These are phyloP conservation scores for Moesziomyces sp. DNA, from an alignment of 1,284 basidiomycete genomes.

Conservation along the genomic window DNA sequence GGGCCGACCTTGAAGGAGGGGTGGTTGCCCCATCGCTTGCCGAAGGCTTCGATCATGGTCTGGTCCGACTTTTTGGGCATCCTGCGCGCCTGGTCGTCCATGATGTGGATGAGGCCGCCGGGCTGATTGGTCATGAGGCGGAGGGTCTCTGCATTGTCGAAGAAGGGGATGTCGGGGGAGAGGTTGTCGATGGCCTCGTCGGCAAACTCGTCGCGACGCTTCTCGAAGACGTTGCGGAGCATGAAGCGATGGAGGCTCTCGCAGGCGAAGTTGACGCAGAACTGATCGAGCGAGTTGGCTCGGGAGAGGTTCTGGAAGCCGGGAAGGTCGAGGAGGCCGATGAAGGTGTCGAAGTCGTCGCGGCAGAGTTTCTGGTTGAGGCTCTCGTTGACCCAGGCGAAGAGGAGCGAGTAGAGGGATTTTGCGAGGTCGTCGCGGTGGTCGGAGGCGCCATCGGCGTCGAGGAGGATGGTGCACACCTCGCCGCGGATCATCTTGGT, in stretches of 20 bases:
- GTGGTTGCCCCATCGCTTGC: slow-evolving; percentile 93
- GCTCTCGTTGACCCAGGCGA: slow-evolving; percentile 95
- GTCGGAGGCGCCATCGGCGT: slow-evolving; percentile 88
- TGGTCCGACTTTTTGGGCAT: slow-evolving; percentile 89
- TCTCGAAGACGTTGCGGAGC: slow-evolving; percentile 82
- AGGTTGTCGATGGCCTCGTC: slow-evolving; percentile 82
- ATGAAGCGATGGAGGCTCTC: slow-evolving; percentile 88
- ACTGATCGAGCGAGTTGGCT: slow-evolving; percentile 92
- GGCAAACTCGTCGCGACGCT: slow-evolving; percentile 81
- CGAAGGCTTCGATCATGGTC: slow-evolving; percentile 93
- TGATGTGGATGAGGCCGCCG: slow-evolving; percentile 92
- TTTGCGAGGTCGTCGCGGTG: slow-evolving; percentile 94
- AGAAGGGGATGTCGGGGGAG: slow-evolving; percentile 81
- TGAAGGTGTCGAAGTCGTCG: slow-evolving; percentile 75
- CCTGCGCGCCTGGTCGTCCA: slow-evolving; percentile 92
- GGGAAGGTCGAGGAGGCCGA: slow-evolving; percentile 94
- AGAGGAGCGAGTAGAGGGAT: slow-evolving; percentile 91
- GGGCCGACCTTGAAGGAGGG: slow-evolving; percentile 75
- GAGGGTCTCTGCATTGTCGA: slow-evolving; percentile 90
- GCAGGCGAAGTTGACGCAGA: slow-evolving; percentile 94
- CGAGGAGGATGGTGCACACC: slow-evolving; percentile 93
- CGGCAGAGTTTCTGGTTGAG: slow-evolving; percentile 84
- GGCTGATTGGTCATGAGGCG: slow-evolving; percentile 86
- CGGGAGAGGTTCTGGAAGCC: slow-evolving; percentile 76
- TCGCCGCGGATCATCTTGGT: slow-evolving; percentile 93